A percentile compares a stretch with the other conserved stretches of the same genome.
Evolutionary conservation across 371 early-diverging fungal genomes (phyloP).

Genomic region (Apophysomyces sp.): DNA sequence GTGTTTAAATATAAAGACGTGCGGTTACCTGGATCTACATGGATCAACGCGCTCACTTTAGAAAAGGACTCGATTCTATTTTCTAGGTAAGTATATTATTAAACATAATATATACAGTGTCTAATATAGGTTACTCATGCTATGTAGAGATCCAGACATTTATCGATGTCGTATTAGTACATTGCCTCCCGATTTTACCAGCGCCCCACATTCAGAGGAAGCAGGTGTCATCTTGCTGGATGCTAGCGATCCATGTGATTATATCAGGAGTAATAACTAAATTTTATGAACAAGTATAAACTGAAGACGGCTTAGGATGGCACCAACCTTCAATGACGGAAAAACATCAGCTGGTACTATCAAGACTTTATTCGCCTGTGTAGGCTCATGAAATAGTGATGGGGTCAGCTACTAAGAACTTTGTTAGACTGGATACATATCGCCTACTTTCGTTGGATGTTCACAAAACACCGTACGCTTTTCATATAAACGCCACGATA

Average conservation of each 20-base stretch:
- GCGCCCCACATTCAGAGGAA: constrained; percentile 24
- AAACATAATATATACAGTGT: neutral
- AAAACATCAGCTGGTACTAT: constrained; percentile 12
- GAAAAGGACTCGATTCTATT: constrained; percentile 33
- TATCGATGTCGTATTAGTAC: constrained; percentile 34
- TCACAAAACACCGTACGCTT: constrained; percentile 6
- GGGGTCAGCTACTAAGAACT: neutral
- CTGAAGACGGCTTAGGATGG: constrained; percentile 18
- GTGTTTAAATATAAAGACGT: constrained; percentile 41
- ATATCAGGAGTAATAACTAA: constrained; percentile 17
- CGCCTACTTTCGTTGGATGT: constrained; percentile 10
- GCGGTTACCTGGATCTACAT: constrained; percentile 38
- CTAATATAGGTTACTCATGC: neutral
- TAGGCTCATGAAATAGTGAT: constrained; percentile 3
- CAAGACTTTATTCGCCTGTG: constrained; percentile 32
- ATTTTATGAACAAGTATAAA: neutral
- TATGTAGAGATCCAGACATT: constrained; percentile 39
- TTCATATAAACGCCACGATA: constrained; percentile 6
- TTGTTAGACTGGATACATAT: constrained; percentile 8
- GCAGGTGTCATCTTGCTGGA: constrained; percentile 5
- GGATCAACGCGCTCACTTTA: constrained; percentile 32
- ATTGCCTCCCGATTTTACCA: constrained; percentile 19
- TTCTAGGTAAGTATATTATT: constrained; percentile 26
- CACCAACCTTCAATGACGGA: constrained; percentile 27
- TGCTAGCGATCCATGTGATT: constrained; percentile 21